A percentile compares a stretch with the other conserved stretches of the same genome.
phyloP scores from a whole-genome alignment of 805 yeast species.

The Candida dendrica region DNA sequence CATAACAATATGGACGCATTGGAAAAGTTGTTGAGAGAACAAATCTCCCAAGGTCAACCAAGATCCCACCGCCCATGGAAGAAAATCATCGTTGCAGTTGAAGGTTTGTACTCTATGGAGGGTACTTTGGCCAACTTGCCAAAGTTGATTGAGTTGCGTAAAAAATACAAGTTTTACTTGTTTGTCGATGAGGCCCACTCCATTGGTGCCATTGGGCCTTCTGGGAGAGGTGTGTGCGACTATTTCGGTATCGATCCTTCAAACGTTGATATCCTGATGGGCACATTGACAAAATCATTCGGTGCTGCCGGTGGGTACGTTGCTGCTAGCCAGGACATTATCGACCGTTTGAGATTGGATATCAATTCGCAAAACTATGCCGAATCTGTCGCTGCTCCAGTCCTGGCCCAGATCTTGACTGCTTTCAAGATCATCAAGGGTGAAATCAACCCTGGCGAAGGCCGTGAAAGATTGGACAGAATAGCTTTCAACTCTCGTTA shows the following conservation, averaged over 20 bases:
- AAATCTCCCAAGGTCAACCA: slow-evolving; percentile 91
- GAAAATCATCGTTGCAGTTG: slow-evolving; percentile 77
- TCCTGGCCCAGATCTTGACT: slow-evolving; percentile 77
- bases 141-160: slow-evolving; percentile 58
- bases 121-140: slow-evolving; percentile 88
- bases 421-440: slow-evolving; percentile 78
- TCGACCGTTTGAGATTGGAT: slow-evolving; percentile 68
- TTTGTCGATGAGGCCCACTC: slow-evolving; percentile 98
- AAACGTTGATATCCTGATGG: slow-evolving; percentile 86
- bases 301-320: slow-evolving; percentile 99
- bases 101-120: slow-evolving; percentile 89
- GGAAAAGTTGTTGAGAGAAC: slow-evolving; percentile 72
- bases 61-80: slow-evolving; percentile 95
- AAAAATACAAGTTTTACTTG: slow-evolving; percentile 81
- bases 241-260: slow-evolving; percentile 75
- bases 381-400: slow-evolving; percentile 88
- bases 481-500: slow-evolving; percentile 95
- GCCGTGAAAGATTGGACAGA: slow-evolving; percentile 81
- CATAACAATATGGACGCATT: slow-evolving; percentile 84
- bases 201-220: slow-evolving; percentile 96
- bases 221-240: slow-evolving; percentile 93
- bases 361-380: slow-evolving; percentile 70
- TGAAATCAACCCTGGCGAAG: slow-evolving; percentile 85
- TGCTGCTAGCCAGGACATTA: slow-evolving; percentile 64
- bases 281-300: slow-evolving; percentile 93